A percentile compares a stretch with the other conserved stretches of the same genome.
phyloP scores from a whole-genome alignment of 2,329 filamentous ascomycete genomes.

The Cladophialophora bantiana region DNA sequence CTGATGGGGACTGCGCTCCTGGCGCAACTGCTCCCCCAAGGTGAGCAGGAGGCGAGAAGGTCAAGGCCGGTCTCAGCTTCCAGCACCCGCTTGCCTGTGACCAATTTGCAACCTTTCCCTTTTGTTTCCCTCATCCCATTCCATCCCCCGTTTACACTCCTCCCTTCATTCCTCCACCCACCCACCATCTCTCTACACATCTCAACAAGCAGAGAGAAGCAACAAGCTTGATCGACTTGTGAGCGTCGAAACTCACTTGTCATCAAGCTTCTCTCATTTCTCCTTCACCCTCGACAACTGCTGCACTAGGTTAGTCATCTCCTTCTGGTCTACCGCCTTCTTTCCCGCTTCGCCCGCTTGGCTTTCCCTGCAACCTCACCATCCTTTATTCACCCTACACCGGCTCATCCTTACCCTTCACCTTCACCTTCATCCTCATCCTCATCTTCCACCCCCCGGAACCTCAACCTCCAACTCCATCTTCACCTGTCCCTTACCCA shows the following conservation, averaged over 20 bases:
- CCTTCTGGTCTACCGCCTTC: background rate
- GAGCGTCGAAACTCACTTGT: conserved; percentile 36
- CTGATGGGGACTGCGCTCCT: no score
- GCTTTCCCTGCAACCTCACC: conserved; percentile 13
- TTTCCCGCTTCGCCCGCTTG: conserved; percentile 21
- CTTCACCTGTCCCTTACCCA: background rate
- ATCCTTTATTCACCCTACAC: conserved; percentile 26
- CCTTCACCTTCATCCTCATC: conserved; percentile 11
- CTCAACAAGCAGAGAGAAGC: background rate
- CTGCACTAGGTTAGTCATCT: conserved; percentile 32
- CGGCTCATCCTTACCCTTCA: conserved; percentile 18
- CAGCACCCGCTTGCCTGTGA: conserved; percentile 11
- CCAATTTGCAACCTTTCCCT: conserved; percentile 6
- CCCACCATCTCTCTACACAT: conserved; percentile 9
- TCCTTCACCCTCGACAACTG: conserved; percentile 14
- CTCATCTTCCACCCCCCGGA: background rate
- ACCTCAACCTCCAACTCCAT: background rate
- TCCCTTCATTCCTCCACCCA: conserved; percentile 20
- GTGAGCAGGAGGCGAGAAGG: no score
- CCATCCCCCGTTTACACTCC: background rate
- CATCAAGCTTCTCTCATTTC: conserved; percentile 19
- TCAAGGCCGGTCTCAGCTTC: background rate
- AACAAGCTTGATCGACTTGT: conserved; percentile 32
- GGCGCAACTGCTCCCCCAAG: no score
- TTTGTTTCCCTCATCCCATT: conserved; percentile 13